Conservation (phyloP, 371 early-diverging fungal species). For the Amoeboaphelidium protococcarum region DNA sequence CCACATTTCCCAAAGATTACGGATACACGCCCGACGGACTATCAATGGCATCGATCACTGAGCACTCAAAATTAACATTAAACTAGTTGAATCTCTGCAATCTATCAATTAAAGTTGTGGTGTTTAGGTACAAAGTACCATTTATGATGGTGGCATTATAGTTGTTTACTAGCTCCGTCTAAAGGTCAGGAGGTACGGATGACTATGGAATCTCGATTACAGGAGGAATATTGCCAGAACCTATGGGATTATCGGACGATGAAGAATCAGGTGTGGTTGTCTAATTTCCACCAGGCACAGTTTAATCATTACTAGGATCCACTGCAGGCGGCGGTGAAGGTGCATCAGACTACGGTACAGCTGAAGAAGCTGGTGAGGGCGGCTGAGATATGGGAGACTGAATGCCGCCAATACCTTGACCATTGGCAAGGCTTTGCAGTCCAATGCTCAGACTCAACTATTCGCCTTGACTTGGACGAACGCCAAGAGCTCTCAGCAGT, state of each 20-base stretch:
- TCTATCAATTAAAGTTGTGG: neutral
- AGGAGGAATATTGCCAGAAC: slow-evolving; percentile 5
- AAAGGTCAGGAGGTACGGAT: slow-evolving; percentile 4
- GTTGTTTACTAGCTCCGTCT: neutral
- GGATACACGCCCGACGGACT: slow-evolving; percentile 8
- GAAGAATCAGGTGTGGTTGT: neutral
- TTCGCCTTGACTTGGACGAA: slow-evolving; percentile 3
- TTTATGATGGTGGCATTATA: no score
- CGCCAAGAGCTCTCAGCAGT: neutral
- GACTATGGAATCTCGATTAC: slow-evolving; percentile 6
- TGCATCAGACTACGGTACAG: neutral
- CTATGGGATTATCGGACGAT: neutral
- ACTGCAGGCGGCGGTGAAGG: neutral
- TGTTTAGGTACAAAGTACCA: no score
- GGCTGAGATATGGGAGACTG: slow-evolving; percentile 1
- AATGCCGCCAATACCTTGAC: slow-evolving; percentile 1
- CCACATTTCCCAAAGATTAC: slow-evolving; percentile 9
- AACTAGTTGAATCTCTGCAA: neutral
- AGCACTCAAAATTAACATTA: neutral
- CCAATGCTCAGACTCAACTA: neutral
- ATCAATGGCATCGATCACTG: slow-evolving; percentile 8
- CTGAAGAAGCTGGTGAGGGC: neutral
- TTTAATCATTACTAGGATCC: neutral
- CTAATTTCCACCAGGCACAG: neutral
- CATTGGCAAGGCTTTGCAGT: neutral